Percentiles rank a stretch among this genome's conserved stretches.
These are phyloP conservation scores for Stachybotrys echinatus DNA, from an alignment of 2,329 filamentous ascomycete genomes.

Conservation along the genomic window DNA sequence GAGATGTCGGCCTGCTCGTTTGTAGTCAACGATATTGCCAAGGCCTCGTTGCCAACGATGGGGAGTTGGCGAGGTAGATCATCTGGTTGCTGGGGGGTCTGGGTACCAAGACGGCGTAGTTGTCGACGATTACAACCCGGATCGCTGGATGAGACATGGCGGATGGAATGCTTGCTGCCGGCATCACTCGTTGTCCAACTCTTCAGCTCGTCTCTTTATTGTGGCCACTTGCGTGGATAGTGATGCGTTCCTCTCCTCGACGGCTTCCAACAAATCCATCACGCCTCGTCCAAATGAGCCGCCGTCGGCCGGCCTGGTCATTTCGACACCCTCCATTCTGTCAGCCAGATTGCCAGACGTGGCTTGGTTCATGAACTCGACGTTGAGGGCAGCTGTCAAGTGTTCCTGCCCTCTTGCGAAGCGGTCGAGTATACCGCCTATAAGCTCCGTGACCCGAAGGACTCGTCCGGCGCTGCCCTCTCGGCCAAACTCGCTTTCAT, in stretches of 20 bases:
- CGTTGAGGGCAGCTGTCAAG: background rate
- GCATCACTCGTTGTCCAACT: background rate
- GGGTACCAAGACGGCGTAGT: too few relatives aligned
- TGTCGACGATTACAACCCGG: background rate
- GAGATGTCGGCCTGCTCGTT: too few relatives aligned
- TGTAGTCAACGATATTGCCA: too few relatives aligned
- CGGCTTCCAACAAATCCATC: background rate
- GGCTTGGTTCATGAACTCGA: background rate
- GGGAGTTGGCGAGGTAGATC: too few relatives aligned
- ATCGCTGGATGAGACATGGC: background rate
- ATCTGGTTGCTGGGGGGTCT: too few relatives aligned
- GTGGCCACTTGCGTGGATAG: background rate
- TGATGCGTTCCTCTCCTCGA: background rate
- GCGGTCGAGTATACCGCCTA: background rate
- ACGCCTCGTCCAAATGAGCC: background rate
- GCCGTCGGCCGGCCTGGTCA: background rate
- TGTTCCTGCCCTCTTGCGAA: background rate
- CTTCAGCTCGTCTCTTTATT: background rate
- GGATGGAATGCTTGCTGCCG: background rate
- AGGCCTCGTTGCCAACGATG: too few relatives aligned
- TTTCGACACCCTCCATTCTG: background rate
- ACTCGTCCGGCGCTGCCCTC: background rate
- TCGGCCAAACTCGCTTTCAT: background rate
- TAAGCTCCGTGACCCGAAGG: background rate
- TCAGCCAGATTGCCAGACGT: background rate